phyloP scores from a whole-genome alignment of 805 yeast genomes.

The Blastobotrys peoriensis region DNA sequence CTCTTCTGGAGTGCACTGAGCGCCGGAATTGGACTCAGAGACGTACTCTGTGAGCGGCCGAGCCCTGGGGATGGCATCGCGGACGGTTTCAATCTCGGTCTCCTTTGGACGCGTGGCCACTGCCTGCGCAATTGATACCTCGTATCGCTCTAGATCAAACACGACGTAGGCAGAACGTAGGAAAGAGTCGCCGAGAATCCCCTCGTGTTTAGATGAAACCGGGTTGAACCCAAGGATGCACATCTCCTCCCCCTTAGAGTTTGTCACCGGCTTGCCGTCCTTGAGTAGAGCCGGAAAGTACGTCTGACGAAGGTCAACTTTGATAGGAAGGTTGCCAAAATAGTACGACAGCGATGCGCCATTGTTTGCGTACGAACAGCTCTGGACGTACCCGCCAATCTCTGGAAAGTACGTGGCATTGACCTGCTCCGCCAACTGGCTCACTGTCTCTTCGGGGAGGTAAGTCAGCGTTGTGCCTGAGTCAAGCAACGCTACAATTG shows the following conservation, averaged over 20 bases:
- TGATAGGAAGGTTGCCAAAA: conserved; percentile 3
- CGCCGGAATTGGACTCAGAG: too few relatives aligned
- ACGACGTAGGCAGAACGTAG: conserved; percentile 48
- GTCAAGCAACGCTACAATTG: conserved; percentile 13
- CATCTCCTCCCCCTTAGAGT: conserved; percentile 1
- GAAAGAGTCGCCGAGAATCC: conserved; percentile 50
- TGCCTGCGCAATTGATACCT: conserved; percentile 51
- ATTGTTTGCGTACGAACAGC: neutral
- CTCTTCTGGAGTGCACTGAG: too few relatives aligned
- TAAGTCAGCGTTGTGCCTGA: conserved; percentile 19
- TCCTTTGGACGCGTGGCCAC: conserved; percentile 4
- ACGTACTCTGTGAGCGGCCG: conserved; percentile 1
- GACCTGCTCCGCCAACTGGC: conserved; percentile 5
- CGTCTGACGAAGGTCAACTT: conserved; percentile 1
- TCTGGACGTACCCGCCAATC: conserved; percentile 1
- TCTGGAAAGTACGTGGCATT: conserved; percentile 4
- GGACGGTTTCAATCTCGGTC: conserved; percentile 39
- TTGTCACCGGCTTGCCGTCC: neutral
- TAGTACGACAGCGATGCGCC: conserved; percentile 1
- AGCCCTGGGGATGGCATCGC: conserved; percentile 4
- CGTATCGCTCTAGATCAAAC: conserved; percentile 45
- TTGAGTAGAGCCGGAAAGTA: neutral
- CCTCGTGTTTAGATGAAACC: neutral
- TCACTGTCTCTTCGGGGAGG: conserved; percentile 10
- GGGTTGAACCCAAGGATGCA: conserved; percentile 5